These are phyloP conservation scores for Trypanosoma melophagium DNA, from an alignment of 208 protist species.

Conservation along the genomic window DNA sequence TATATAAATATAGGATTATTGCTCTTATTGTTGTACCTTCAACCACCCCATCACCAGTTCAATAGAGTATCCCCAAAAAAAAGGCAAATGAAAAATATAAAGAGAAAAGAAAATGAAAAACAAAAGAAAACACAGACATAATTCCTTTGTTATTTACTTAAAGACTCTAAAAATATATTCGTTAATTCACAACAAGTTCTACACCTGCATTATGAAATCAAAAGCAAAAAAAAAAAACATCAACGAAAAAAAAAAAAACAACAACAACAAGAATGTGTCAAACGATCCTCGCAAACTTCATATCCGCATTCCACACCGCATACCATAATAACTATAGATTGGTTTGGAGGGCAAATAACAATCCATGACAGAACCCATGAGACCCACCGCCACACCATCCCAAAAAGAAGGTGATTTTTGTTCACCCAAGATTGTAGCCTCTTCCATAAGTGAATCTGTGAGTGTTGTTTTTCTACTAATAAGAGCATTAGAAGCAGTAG, in stretches of 20 bases:
- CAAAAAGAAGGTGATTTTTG: slow-evolving; percentile 50
- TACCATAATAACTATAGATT: slow-evolving; percentile 64
- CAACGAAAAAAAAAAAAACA: slow-evolving; percentile 18
- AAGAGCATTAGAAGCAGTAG: no score
- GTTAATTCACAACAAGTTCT: background rate
- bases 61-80: background rate
- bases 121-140: background rate
- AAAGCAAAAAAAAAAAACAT: slow-evolving; percentile 15
- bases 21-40: background rate
- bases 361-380: slow-evolving; percentile 82
- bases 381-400: slow-evolving; percentile 80
- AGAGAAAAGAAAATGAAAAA: background rate
- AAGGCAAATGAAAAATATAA: background rate
- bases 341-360: slow-evolving; percentile 79
- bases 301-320: slow-evolving; percentile 56
- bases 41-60: background rate
- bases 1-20: background rate
- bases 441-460: slow-evolving; percentile 12
- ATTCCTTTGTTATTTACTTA: background rate
- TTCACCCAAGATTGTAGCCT: slow-evolving; percentile 7
- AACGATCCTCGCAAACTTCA: slow-evolving; percentile 19
- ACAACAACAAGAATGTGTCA: slow-evolving; percentile 21
- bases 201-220: background rate
- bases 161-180: background rate
- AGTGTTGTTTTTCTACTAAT: background rate